Conservation (phyloP, 805 yeast genomes). For the Candida ascalaphidarum region DNA sequence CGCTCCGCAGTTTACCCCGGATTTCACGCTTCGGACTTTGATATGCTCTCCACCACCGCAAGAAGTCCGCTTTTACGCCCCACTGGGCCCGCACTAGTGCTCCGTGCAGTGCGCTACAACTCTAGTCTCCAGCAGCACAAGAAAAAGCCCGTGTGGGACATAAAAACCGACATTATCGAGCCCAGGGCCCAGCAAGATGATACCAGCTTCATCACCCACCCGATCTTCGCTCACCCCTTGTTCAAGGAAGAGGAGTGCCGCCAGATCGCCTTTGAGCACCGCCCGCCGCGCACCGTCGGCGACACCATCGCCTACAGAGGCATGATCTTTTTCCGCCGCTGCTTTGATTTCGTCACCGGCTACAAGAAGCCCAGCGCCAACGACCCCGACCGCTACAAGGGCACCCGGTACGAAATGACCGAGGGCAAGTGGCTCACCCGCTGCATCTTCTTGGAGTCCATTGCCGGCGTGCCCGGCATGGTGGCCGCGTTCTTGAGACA, state of each 20-base stretch:
- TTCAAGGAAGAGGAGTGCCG: constrained; percentile 23
- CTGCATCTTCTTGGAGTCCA: constrained; percentile 55
- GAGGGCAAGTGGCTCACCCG: constrained; percentile 57
- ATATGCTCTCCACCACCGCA: no score
- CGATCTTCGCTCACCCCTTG: constrained; percentile 28
- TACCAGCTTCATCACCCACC: constrained; percentile 28
- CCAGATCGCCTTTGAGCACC: constrained; percentile 40
- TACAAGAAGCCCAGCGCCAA: constrained; percentile 45
- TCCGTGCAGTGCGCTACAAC: no score
- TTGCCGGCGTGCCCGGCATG: constrained; percentile 79
- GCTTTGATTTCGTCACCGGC: constrained; percentile 59
- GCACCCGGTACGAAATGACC: constrained; percentile 46
- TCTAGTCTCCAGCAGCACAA: constrained; percentile 1
- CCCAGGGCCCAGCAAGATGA: constrained; percentile 17
- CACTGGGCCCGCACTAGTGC: no score
- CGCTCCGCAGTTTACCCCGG: no score
- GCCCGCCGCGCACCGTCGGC: constrained; percentile 36
- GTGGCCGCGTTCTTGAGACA: constrained; percentile 69
- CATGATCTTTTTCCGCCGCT: constrained; percentile 34
- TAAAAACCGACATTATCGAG: constrained; percentile 6
- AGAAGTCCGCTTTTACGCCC: no score
- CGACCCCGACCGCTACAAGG: constrained; percentile 17
- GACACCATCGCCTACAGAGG: constrained; percentile 46
- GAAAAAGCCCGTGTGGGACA: constrained; percentile 3
- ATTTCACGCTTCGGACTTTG: no score